These are phyloP conservation scores for Piper longum DNA, from an alignment of 164 flowering plant genomes.

Conservation along the genomic window DNA sequence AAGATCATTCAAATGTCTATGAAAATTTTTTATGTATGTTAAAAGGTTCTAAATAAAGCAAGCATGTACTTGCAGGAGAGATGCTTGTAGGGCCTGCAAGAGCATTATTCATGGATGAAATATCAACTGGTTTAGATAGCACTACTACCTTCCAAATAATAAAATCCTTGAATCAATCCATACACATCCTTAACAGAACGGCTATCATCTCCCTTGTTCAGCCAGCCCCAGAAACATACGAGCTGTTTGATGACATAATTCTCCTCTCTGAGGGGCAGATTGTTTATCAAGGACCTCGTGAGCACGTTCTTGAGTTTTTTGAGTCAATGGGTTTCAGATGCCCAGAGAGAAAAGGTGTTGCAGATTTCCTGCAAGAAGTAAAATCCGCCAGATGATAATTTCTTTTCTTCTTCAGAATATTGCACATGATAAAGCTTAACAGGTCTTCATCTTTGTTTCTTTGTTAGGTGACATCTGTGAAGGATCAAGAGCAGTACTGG, in stretches of 20 bases:
- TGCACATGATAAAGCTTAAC: too few relatives aligned
- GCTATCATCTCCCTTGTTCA: slow-evolving; percentile 40
- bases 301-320: slow-evolving; percentile 38
- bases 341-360: slow-evolving; percentile 43
- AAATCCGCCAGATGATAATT: not conserved
- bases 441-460: not conserved
- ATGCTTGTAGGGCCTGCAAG: slow-evolving; percentile 46
- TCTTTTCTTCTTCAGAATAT: not conserved
- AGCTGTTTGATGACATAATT: slow-evolving; percentile 44
- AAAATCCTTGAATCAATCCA: slow-evolving; percentile 29
- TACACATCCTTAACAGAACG: slow-evolving; percentile 27
- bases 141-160: slow-evolving; percentile 42
- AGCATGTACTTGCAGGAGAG: slow-evolving; percentile 20
- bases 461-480: slow-evolving; percentile 45
- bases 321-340: slow-evolving; percentile 41
- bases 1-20: slow-evolving; percentile 3
- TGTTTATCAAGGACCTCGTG: slow-evolving; percentile 47
- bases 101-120: slow-evolving; percentile 51
- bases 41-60: too few relatives aligned
- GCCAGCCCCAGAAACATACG: slow-evolving; percentile 46
- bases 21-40: too few relatives aligned
- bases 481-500: slow-evolving; percentile 63
- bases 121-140: slow-evolving; percentile 46
- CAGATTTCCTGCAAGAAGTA: slow-evolving; percentile 51
- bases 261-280: slow-evolving; percentile 42